These are phyloP conservation scores for Aspergillus conjunctus DNA, from an alignment of 495 filamentous ascomycete genomes.

Conservation along the genomic window DNA sequence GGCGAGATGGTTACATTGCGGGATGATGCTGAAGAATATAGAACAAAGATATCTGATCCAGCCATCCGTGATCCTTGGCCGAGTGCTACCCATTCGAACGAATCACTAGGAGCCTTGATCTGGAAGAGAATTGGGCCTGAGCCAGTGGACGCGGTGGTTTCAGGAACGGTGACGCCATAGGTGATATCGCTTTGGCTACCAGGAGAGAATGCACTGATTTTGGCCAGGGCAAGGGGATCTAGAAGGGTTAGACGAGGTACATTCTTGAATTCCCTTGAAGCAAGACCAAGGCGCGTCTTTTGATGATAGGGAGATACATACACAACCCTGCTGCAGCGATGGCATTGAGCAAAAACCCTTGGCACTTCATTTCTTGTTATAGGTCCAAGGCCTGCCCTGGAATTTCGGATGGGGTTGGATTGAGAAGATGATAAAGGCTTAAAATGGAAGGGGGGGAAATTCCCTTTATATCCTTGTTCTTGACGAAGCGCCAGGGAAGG, in stretches of 20 bases:
- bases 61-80: slow-evolving; percentile 65
- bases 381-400: background rate
- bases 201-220: slow-evolving; percentile 34
- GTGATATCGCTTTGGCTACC: slow-evolving; percentile 28
- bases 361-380: slow-evolving; percentile 11
- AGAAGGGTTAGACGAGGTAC: background rate
- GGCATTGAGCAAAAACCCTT: background rate
- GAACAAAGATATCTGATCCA: slow-evolving; percentile 67
- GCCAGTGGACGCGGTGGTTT: slow-evolving; percentile 29
- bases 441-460: background rate
- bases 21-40: slow-evolving; percentile 58
- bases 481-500: background rate
- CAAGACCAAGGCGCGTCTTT: background rate
- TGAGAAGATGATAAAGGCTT: background rate
- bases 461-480: background rate
- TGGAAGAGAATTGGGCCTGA: slow-evolving; percentile 61
- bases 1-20: slow-evolving; percentile 64
- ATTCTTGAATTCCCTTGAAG: background rate
- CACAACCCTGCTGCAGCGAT: slow-evolving; percentile 6
- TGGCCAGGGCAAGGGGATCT: slow-evolving; percentile 26
- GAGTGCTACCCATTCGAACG: slow-evolving; percentile 63
- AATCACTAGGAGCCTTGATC: slow-evolving; percentile 57
- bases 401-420: background rate
- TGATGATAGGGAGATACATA: slow-evolving; percentile 3
- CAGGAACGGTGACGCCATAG: slow-evolving; percentile 39